A percentile compares a stretch with the other conserved stretches of the same genome.
Conservation (phyloP, 139 green algal genomes). For the Tetratostichococcus sp. region DNA sequence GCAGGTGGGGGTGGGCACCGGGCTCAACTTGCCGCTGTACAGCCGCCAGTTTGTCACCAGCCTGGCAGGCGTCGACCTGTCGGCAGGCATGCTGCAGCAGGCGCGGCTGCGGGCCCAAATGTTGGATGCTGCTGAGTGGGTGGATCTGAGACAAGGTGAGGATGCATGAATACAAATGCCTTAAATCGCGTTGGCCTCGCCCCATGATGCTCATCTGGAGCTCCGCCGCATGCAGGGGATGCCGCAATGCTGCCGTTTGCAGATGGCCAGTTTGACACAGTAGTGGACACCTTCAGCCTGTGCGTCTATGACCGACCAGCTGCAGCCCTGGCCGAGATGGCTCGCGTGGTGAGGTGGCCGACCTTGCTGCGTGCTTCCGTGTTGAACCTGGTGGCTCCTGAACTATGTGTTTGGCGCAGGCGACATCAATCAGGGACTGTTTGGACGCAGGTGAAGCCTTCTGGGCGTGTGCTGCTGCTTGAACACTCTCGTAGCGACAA, state of each 20-base stretch:
- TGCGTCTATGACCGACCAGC: slow-evolving; percentile 57
- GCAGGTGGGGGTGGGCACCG: slow-evolving; percentile 55
- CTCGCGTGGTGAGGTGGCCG: slow-evolving; percentile 44
- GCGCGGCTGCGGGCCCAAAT: slow-evolving; percentile 7
- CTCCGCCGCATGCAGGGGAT: slow-evolving; percentile 46
- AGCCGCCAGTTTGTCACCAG: slow-evolving; percentile 1
- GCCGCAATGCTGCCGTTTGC: slow-evolving; percentile 42
- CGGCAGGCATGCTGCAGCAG: slow-evolving; percentile 52
- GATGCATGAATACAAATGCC: too few species aligned
- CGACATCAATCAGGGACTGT: too few species aligned
- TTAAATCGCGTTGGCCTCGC: too few species aligned
- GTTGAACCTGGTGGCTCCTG: not conserved
- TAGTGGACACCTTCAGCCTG: slow-evolving; percentile 69
- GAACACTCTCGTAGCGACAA: slow-evolving; percentile 54
- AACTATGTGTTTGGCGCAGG: too few species aligned
- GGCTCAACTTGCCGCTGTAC: slow-evolving; percentile 61
- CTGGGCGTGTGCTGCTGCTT: slow-evolving; percentile 56
- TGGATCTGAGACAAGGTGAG: slow-evolving; percentile 10
- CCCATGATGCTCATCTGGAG: too few species aligned
- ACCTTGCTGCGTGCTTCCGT: not conserved
- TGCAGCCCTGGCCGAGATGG: slow-evolving; percentile 48
- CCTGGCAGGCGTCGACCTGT: slow-evolving; percentile 46
- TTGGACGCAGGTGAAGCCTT: not conserved
- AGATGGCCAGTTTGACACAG: slow-evolving; percentile 46
- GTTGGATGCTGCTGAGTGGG: not conserved